phyloP scores from a whole-genome alignment of 2,329 filamentous ascomycete species.

The Colletotrichum abscissum region DNA sequence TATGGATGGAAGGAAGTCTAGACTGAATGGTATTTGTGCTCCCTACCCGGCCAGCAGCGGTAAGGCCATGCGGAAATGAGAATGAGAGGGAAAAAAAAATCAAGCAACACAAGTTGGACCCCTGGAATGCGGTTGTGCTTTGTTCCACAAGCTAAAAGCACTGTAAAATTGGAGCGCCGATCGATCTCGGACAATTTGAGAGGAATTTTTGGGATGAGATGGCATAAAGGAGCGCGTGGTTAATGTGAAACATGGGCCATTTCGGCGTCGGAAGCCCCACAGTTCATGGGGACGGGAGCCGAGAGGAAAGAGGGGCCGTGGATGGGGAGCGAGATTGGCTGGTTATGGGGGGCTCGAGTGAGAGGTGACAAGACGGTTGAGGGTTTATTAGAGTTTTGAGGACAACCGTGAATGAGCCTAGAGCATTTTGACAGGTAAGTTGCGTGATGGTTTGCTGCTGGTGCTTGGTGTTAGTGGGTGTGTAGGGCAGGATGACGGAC shows the following conservation, averaged over 20 bases:
- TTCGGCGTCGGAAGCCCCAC: conserved; percentile 29
- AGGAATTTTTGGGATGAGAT: conserved; percentile 24
- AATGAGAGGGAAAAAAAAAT: neutral
- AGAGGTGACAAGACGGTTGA: neutral
- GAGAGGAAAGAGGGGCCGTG: neutral
- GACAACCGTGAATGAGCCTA: neutral
- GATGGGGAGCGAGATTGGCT: conserved; percentile 18
- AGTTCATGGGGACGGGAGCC: conserved; percentile 3
- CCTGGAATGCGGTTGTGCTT: conserved; percentile 9
- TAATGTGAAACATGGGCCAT: conserved; percentile 33
- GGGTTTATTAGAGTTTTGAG: neutral
- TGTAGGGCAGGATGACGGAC: neutral
- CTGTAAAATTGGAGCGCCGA: conserved; percentile 30
- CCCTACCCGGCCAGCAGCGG: neutral
- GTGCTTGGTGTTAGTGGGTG: neutral
- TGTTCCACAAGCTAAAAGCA: neutral
- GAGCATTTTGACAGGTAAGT: neutral
- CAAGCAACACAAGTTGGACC: neutral
- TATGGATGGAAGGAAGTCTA: neutral
- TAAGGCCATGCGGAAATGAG: conserved; percentile 19
- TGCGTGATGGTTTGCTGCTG: neutral
- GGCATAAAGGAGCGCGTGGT: conserved; percentile 31
- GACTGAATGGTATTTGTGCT: neutral
- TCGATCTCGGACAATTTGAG: conserved; percentile 36
- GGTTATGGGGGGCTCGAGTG: neutral